Conservation (phyloP, 805 yeast species). For the Brettanomyces bruxellensis region DNA sequence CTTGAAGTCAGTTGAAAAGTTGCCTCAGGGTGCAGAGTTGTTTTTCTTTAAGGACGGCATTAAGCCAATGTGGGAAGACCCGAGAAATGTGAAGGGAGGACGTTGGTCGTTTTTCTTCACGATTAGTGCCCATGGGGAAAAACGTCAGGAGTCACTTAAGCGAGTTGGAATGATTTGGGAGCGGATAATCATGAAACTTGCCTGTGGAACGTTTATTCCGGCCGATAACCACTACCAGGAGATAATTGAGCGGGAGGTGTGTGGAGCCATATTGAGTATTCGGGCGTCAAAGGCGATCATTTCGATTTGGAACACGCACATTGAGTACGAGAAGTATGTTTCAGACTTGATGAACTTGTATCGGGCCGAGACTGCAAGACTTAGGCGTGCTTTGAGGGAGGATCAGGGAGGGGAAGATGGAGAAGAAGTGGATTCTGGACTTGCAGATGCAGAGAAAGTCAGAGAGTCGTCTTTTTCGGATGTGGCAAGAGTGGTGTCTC, state of each 20-base stretch:
- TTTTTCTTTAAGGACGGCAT: slow-evolving; percentile 51
- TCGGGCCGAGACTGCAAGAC: slow-evolving; percentile 1
- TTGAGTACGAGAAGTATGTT: slow-evolving; percentile 24
- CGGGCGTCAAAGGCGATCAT: slow-evolving; percentile 52
- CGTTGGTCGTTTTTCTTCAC: slow-evolving; percentile 40
- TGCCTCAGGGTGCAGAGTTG: slow-evolving; percentile 41
- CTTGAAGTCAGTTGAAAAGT: slow-evolving; percentile 30
- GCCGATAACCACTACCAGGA: slow-evolving; percentile 29
- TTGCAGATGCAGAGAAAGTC: neutral
- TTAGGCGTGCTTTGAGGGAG: slow-evolving; percentile 2
- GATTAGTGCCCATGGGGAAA: slow-evolving; percentile 9
- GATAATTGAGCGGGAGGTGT: slow-evolving; percentile 38
- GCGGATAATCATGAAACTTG: slow-evolving; percentile 39
- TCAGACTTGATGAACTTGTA: slow-evolving; percentile 8
- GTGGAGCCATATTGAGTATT: slow-evolving; percentile 52
- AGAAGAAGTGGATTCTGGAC: neutral
- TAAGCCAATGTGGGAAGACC: slow-evolving; percentile 64
- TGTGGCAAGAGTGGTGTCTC: too few species aligned
- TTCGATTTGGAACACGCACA: slow-evolving; percentile 53
- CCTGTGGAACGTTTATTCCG: slow-evolving; percentile 43
- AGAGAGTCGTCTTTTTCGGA: neutral
- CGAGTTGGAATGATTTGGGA: slow-evolving; percentile 42
- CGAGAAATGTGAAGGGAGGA: slow-evolving; percentile 50
- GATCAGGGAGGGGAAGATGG: slow-evolving; percentile 12
- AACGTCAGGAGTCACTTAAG: slow-evolving; percentile 1